Evolutionary conservation across 345 rosid species (phyloP), one percentile per base, ranked within the genome.

Genomic region (Aquilaria sinensis): DNA sequence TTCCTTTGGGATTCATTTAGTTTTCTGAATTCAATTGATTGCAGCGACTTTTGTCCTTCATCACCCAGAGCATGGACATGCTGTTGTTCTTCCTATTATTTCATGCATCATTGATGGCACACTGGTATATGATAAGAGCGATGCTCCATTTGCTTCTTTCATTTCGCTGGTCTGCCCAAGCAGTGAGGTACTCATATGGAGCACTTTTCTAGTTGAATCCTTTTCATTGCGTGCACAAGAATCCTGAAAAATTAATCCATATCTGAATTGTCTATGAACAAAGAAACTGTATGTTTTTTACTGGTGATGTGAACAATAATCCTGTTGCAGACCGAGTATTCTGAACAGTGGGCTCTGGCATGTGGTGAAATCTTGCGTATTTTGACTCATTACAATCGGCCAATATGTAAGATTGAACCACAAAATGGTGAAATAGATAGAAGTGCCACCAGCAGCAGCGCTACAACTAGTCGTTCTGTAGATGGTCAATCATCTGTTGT

Each of bases 321-420:
- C 29, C 31, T 66, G 10, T 56, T 29, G 15, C 91, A 92, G 98
- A 89, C 80, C 64, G 98, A 86, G 73, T 93, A 88, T 75, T 90
- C 97, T 34, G 97, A 90, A 74, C 98, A 93, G 72, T 93, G 97
- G 98, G 98, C 97, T 77, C 78, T 93, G 69, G 98, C 97, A 37
- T 93, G 98, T 34, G 93, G 92, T 66, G 98, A 93, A 78, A 90
- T 93, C 64, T 83, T 93, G 79, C 87, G 98, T 69, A 83, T 90
- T 71, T 77, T 93, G 75, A 93, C 98, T 63, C 98, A 87, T 78
- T 93, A 93, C 80, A 93, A 90, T 67, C 97, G 98, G 53, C 98
- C 98, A n/a, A 77, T 93, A 63, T 93, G 80, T 70, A 90, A 89
- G 78, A 67, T 57, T 41, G 95, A 92, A 71, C 83, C 71, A 2